Base-by-base conservation (phyloP, 2,329 filamentous ascomycete species). In the Claviceps cyperi region DNA sequence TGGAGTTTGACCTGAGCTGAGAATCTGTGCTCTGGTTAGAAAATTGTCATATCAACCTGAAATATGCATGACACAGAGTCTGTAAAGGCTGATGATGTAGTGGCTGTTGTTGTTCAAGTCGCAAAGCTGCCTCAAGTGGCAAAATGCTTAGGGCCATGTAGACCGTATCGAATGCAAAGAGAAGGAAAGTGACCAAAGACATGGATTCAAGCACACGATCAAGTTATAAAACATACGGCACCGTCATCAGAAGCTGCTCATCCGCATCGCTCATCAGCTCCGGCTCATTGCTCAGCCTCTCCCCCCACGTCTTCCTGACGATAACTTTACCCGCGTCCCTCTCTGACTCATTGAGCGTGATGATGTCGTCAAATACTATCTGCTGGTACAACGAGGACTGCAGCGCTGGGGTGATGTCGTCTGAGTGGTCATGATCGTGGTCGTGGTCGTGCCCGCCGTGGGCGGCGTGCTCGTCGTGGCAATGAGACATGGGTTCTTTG, bases 1-100 rank as follows among this genome's bases (percentile, higher is more conserved):
- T 97, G 90, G 1, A 98, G 81, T 62, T 94, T 94, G 53, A 96
- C 81, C 67, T 96, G 90, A 46, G 86, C 90, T 1, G 89, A 90
- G 70, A 98, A 98, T 2, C 88, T 94, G 55, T 51, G n/a, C 14
- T 4, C 14, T 9, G 8, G 1, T 41, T 41, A 17, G 36, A 32
- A 32, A 32, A 11, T 32, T 32, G 28, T 32, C n/a, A 32, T 11
- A 32, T 32, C 28, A 32, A 32, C 28, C 28, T 32, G 28, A 4
- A 32, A 32, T 32, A 32, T 32, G 28, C 28, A 32, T 11, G 9
- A 9, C 28, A 9, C 28, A 32, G 28, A 9, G 28, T 32, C 8
- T 32, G 28, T 32, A 9, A 32, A 32, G 28, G 28, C 11, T 32
- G 28, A 9, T 8, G 28, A 32, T 32, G 4, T 9, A 28, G 28